Evolutionary conservation across 2,329 filamentous ascomycete genomes (phyloP).

Genomic region (Claviceps sp.): DNA sequence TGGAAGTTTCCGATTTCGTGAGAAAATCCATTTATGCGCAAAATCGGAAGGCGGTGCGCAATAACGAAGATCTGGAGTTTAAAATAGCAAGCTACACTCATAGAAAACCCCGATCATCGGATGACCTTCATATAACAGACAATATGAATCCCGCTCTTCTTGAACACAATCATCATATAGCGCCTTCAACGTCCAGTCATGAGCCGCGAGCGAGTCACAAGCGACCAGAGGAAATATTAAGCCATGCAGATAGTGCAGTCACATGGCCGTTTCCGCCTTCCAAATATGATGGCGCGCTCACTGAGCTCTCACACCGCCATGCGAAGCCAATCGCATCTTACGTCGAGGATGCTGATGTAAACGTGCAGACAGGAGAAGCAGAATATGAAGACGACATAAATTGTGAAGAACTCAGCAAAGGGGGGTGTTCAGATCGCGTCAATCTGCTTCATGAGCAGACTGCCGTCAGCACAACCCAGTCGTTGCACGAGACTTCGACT

Average conservation of each 20-base stretch:
- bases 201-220: conserved; percentile 4
- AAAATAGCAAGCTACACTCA: conserved; percentile 27
- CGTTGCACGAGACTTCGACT: background rate
- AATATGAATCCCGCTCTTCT: conserved; percentile 43
- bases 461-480: background rate
- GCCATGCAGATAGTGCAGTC: conserved; percentile 19
- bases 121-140: conserved; percentile 19
- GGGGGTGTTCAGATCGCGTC: background rate
- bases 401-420: conserved; percentile 7
- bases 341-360: conserved; percentile 31
- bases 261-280: background rate
- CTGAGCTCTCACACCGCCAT: conserved; percentile 36
- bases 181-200: background rate
- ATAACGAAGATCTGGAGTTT: conserved; percentile 43
- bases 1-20: conserved; percentile 38
- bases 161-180: conserved; percentile 8
- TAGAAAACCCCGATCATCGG: conserved; percentile 25
- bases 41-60: conserved; percentile 38
- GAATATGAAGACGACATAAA: conserved; percentile 1
- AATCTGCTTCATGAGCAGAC: background rate
- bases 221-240: conserved; percentile 7
- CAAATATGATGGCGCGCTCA: conserved; percentile 11
- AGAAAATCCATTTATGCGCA: conserved; percentile 40
- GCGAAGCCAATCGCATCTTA: conserved; percentile 40
- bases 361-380: conserved; percentile 14